Base-by-base conservation (phyloP, 1,139 yeast species). In the Magnusiomyces suaveolens region DNA sequence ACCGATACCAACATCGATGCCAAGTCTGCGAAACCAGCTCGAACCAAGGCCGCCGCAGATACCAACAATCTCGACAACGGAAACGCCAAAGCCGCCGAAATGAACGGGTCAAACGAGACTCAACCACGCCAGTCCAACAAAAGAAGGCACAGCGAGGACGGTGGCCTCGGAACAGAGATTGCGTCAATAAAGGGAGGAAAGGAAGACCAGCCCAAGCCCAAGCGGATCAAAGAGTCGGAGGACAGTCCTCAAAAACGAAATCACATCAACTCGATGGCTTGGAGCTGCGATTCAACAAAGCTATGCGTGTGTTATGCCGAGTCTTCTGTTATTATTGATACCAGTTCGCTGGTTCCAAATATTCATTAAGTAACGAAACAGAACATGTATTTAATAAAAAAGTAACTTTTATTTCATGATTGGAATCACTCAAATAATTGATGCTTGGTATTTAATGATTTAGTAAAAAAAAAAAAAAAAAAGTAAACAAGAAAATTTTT, bases 201-300 rank as follows among this genome's bases (percentile, higher is more conserved):
- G 12, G 12, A 12, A 29, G 36, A 29, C 12, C 10, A 29, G 12
- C 33, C 33, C 33, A 29, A 29, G 6, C 33, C 33, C 12, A 29
- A 29, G 12, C 33, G 33, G 6, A 6, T 29, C 12, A 29, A 29
- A 29, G 33, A 29, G 33, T 29, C 33, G 33, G n/a, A n/a, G n/a
- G 36, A 6, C 36, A 29, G 12, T 29, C 6, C 18, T 20, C 46
- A 49, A 43, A 25, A 49, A 23, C 29, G 29, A 14, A 36, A 46
- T 36, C 38, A 52, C 43, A 36, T 46, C 41, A 24, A 56, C 47
- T 56, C 64, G 14, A 52, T 65, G 8, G 56, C 63, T 12, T 66
- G 69, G 69, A 63, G 60, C 44, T 38, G 55, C 1, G 62, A 60
- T 41, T 63, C 65, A 1, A 56, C 60, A 10, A 56, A 55, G 43